phyloP scores from a whole-genome alignment of 1,284 basidiomycete genomes.

The Phylloporus sp. region DNA sequence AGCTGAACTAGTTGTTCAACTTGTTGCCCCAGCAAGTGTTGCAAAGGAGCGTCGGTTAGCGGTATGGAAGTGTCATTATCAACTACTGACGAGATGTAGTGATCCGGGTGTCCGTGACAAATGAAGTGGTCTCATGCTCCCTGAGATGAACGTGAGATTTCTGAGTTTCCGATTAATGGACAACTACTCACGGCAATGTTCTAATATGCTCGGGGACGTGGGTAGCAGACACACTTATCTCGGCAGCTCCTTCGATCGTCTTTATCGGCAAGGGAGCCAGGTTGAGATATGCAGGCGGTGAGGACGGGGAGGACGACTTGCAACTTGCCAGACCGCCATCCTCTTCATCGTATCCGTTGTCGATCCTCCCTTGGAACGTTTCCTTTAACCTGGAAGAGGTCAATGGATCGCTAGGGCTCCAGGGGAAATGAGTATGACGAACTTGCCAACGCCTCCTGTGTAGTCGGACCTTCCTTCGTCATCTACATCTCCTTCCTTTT shows the following conservation, averaged over 20 bases:
- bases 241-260: background rate
- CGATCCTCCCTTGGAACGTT: background rate
- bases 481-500: background rate
- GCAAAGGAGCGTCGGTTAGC: background rate
- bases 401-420: background rate
- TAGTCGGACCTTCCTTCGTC: background rate
- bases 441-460: background rate
- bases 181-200: constrained; percentile 17
- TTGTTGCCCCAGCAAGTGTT: background rate
- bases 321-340: too few species aligned
- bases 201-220: too few species aligned
- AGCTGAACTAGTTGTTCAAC: background rate
- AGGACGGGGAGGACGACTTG: background rate
- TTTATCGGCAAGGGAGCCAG: background rate
- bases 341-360: background rate
- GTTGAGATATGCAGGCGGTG: background rate
- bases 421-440: background rate
- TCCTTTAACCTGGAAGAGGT: background rate
- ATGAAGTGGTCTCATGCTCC: background rate
- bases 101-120: background rate
- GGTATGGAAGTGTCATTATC: background rate
- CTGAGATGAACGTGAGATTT: constrained; percentile 6
- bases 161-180: accelerated
- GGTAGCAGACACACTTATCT: background rate
- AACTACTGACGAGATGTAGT: background rate